A percentile compares a stretch with the other conserved stretches of the same genome.
phyloP scores from a whole-genome alignment of 176 grass and related monocot genomes.

The Puya raimondii region DNA sequence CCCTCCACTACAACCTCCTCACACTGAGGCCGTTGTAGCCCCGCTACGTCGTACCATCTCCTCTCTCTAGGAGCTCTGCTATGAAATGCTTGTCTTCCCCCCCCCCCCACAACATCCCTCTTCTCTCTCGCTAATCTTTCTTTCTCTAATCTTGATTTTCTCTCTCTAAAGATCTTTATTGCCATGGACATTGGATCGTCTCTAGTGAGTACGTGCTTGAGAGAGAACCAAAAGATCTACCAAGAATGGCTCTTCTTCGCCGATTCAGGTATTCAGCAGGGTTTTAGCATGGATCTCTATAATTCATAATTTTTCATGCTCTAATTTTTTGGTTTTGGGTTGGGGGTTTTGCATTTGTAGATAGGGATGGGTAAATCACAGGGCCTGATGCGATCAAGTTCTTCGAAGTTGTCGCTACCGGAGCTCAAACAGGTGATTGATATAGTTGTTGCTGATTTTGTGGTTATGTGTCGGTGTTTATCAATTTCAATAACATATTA shows the following conservation, averaged over 20 bases:
- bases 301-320: background rate
- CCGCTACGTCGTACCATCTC: no score
- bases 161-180: background rate
- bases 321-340: background rate
- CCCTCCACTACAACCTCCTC: no score
- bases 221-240: constrained; percentile 40
- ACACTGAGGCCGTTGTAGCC: no score
- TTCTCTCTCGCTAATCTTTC: background rate
- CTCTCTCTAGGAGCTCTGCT: no score
- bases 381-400: constrained; percentile 79
- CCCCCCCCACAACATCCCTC: no score
- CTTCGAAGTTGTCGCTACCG: constrained; percentile 65
- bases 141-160: background rate
- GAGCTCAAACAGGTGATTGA: constrained; percentile 66
- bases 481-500: no score
- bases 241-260: constrained; percentile 50
- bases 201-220: constrained; percentile 27
- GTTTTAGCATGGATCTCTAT: no score
- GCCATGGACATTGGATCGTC: constrained; percentile 33
- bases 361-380: constrained; percentile 62
- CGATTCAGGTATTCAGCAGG: constrained; percentile 46
- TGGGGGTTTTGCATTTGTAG: constrained; percentile 10
- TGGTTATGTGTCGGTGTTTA: no score
- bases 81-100: no score
- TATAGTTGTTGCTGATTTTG: background rate